Evolutionary conservation across 306 rosid species (phyloP).

Genomic region (Ormosia semicastrata): DNA sequence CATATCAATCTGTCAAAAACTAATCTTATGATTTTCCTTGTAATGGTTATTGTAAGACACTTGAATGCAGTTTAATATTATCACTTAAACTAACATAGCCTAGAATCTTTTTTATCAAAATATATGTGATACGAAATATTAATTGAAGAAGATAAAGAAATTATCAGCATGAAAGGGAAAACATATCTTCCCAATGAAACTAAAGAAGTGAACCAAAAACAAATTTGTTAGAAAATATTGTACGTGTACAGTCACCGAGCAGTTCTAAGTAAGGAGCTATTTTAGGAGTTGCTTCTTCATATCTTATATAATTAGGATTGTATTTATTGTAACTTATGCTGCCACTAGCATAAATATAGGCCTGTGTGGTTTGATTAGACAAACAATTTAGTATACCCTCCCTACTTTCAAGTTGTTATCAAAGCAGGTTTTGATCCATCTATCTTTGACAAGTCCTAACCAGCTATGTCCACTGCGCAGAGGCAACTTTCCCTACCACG

Average conservation of each 20-base stretch:
- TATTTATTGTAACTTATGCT: no score
- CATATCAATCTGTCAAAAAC: not conserved
- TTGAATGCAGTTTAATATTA: not conserved
- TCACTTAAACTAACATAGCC: not conserved
- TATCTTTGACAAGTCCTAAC: no score
- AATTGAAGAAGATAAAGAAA: not conserved
- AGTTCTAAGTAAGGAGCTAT: not conserved
- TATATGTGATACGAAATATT: not conserved
- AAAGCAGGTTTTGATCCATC: no score
- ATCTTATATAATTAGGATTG: no score
- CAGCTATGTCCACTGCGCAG: no score
- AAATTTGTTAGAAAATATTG: not conserved
- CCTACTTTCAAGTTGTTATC: no score
- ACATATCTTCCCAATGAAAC: not conserved
- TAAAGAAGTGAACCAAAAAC: not conserved
- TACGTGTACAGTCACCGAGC: not conserved
- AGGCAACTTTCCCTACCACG: no score
- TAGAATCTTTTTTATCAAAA: not conserved
- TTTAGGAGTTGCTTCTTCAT: not conserved
- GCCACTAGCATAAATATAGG: no score
- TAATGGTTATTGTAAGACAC: constrained; percentile 3
- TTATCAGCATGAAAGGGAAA: not conserved
- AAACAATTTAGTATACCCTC: no score
- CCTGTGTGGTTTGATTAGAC: no score
- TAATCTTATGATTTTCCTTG: not conserved